Conservation (phyloP, 1,284 basidiomycete species). For the Sphagnurus paluster region DNA sequence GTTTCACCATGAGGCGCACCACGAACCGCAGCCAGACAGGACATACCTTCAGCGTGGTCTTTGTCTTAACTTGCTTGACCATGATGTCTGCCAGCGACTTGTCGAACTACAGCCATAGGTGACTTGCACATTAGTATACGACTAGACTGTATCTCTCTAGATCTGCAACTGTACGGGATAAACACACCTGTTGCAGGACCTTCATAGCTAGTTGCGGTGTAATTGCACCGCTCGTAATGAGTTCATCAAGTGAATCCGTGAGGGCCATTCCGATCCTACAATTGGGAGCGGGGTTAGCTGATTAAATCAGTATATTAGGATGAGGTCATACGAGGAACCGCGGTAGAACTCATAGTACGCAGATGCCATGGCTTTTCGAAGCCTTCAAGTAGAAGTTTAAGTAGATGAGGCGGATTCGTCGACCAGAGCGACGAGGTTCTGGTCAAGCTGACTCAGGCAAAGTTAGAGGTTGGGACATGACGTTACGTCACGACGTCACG, state of each 20-base stretch:
- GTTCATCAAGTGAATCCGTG: conserved; percentile 98
- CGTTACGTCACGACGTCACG: conserved; percentile 14
- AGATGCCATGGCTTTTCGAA: conserved; percentile 54
- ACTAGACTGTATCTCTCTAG: no score
- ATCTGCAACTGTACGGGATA: no score
- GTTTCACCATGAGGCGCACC: no score
- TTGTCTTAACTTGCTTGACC: conserved; percentile 88
- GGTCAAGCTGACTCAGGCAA: conserved; percentile 11
- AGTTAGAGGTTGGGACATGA: neutral
- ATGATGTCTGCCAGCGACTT: conserved; percentile 90
- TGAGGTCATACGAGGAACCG: conserved; percentile 75
- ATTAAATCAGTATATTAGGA: conserved; percentile 1
- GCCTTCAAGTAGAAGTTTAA: neutral
- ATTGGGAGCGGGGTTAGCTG: neutral
- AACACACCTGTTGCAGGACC: conserved; percentile 89
- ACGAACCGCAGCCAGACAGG: no score
- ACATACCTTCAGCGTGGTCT: conserved; percentile 85
- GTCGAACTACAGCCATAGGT: conserved; percentile 86
- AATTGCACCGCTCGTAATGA: conserved; percentile 96
- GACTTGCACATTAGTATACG: neutral
- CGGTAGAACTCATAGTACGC: conserved; percentile 93
- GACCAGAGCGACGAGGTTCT: conserved; percentile 7
- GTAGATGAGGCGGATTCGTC: conserved; percentile 2
- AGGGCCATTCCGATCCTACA: conserved; percentile 93
- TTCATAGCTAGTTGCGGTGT: conserved; percentile 98